Evolutionary conservation across 306 rosid genomes (phyloP), one percentile per base, ranked within the genome.

Genomic region (Begonia peltatifolia): DNA sequence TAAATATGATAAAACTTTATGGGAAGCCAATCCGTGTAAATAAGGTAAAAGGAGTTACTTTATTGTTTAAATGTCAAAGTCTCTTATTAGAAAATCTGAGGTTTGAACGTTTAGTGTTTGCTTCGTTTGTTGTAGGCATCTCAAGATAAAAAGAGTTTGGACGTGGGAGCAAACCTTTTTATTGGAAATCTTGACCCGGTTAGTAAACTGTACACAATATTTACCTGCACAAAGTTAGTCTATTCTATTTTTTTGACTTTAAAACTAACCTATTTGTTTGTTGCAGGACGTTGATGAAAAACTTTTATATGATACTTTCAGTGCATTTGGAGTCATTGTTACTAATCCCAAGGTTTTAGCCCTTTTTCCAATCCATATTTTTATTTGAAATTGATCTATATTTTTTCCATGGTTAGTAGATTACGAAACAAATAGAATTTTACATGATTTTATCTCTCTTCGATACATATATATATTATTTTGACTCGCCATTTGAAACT

Each of bases 321-420:
- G 99, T 81, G 99, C 96, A 56, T 92, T 92, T 75, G 96, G 96
- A 60, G 96, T 83, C 68, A 92, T 92, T 68, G 99, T 86, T 62
- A 77, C 99, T 25, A 86, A 92, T 68, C 99, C 99, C 6, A 86
- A 92, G 99, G 99, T 92, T 59, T 14, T 55, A 2, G 16, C 46
- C 52, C 52, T 60, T 51, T 14, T 11, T 18, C n/a, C 50, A 17
- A 15, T 47, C 13, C 12, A 13, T 54, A 13, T n/a, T 4, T 50
- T 8, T 60, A n/a, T 20, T 38, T 47, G 38, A 7, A 30, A 30
- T 7, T 0, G 38, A 20, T 20, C 23, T 30, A 5, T 30, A 30
- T 30, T 30, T 30, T 30, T 12, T 51, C 36, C 1, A 3, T 16
- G 57, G 18, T 30, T 30, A 30, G 38, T 30, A 30, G 38, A 30